A percentile compares a stretch with the other conserved stretches of the same genome.
These are phyloP conservation scores for Sclerotinia subarctica DNA, from an alignment of 2,329 filamentous ascomycete genomes.

Conservation along the genomic window DNA sequence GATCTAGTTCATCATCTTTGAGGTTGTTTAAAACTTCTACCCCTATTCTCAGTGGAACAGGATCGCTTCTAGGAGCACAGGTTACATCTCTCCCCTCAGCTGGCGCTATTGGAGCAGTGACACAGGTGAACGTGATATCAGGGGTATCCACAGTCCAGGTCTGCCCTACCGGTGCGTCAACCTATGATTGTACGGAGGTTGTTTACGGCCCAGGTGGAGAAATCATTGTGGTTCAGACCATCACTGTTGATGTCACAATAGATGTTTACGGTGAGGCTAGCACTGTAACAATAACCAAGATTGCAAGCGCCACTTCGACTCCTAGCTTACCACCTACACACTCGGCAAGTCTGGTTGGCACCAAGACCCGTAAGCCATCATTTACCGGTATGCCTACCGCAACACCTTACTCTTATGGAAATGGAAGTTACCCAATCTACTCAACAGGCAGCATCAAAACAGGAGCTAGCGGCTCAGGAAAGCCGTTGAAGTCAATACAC, in stretches of 20 bases:
- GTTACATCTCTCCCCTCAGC: conserved; percentile 1
- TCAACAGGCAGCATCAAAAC: not conserved
- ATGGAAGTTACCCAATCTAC: conserved; percentile 6
- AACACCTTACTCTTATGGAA: conserved; percentile 8
- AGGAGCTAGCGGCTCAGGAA: not conserved
- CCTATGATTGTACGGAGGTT: conserved; percentile 18
- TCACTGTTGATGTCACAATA: conserved; percentile 16
- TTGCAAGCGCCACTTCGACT: conserved; percentile 12
- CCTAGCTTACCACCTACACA: conserved; percentile 13
- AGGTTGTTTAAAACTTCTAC: conserved; percentile 13
- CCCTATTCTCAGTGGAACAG: conserved; percentile 9
- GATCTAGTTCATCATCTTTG: conserved; percentile 2
- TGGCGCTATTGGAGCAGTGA: conserved; percentile 7
- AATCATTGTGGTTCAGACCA: conserved; percentile 16
- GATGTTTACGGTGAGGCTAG: conserved; percentile 12
- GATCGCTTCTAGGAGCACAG: conserved; percentile 5
- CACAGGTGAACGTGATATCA: conserved; percentile 18
- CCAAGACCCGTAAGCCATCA: not conserved
- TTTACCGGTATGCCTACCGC: not conserved
- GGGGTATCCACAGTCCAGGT: conserved; percentile 17
- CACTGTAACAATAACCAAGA: conserved; percentile 18
- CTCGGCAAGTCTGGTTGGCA: not conserved
- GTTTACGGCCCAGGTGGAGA: conserved; percentile 15
- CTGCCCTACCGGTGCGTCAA: conserved; percentile 16
- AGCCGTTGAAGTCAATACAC: conserved; percentile 17